A percentile compares a stretch with the other conserved stretches of the same genome.
phyloP scores from a whole-genome alignment of 164 flowering plant genomes.

The Euptelea pleiosperma region DNA sequence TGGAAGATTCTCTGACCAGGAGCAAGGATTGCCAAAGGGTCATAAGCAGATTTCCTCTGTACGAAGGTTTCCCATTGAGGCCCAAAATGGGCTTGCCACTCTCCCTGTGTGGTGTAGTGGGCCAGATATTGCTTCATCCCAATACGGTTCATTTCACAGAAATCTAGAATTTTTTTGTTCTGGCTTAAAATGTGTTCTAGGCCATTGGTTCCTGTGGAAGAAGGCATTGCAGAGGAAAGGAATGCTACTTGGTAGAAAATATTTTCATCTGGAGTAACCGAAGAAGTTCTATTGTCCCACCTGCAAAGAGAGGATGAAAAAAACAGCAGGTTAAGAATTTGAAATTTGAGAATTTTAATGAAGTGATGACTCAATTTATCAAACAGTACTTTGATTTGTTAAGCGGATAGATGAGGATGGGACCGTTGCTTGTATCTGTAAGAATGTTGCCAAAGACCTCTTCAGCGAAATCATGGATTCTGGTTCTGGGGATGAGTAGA shows the following conservation, averaged over 20 bases:
- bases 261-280: slow-evolving; percentile 81
- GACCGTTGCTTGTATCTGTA: slow-evolving; percentile 65
- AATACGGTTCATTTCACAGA: slow-evolving; percentile 39
- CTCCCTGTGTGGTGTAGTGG: slow-evolving; percentile 54
- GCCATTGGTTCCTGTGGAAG: slow-evolving; percentile 50
- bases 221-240: slow-evolving; percentile 68
- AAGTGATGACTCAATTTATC: not conserved
- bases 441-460: slow-evolving; percentile 81
- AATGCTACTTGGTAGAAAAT: slow-evolving; percentile 74
- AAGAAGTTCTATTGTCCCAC: slow-evolving; percentile 73
- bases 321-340: not conserved
- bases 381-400: slow-evolving; percentile 64
- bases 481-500: slow-evolving; percentile 73
- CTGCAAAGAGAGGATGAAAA: slow-evolving; percentile 35
- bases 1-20: slow-evolving; percentile 89
- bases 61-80: slow-evolving; percentile 60
- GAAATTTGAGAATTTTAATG: not conserved
- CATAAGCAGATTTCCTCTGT: slow-evolving; percentile 63
- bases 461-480: slow-evolving; percentile 53
- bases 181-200: slow-evolving; percentile 46
- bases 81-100: slow-evolving; percentile 82
- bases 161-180: slow-evolving; percentile 57
- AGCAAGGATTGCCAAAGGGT: slow-evolving; percentile 81
- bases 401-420: slow-evolving; percentile 84
- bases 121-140: slow-evolving; percentile 83